Base-by-base conservation (phyloP, 2,329 filamentous ascomycete genomes). In the Teratosphaeria gauchensis region DNA sequence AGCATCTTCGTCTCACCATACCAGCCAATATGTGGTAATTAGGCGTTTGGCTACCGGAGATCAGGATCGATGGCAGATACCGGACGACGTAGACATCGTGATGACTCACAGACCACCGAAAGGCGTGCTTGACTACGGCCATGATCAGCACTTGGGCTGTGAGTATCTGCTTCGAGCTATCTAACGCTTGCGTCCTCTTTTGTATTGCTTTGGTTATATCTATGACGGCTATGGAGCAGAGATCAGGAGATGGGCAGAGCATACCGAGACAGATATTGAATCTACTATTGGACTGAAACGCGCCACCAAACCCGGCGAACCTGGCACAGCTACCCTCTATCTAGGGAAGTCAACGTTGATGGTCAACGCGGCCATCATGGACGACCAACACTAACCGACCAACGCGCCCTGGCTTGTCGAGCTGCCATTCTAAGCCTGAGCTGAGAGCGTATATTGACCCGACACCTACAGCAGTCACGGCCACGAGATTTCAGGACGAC, bases 191-290 rank as follows among this genome's bases (percentile, higher is more conserved):
- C 72, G 71, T 28, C 82, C 82, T 1, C 66, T 67, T 5, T 61
- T 84, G 3, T 79, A 83, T 65, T 83, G 80, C 66, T 84, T 84
- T 59, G 82, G 82, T 0, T 82, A 84, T 61, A 79, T 84, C 19
- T 82, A 84, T 64, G 80, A 83, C 63, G 78, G 74, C 0, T 86
- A 82, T 80, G 84, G 84, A 2, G 78, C 76, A 0, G 79, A 78
- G 56, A 59, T 82, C 2, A 76, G 82, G 0, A 71, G 72, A 1
- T 87, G 84, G 84, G 71, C 75, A 1, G 75, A 76, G 35, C 24
- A 28, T 28, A 33, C 12, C 12, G 52, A 42, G 35, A 42, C 35
- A 2, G 12, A 14, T 16, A 16, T 16, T 42, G 35, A 16, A 5
- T 42, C 12, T 42, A 16, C 35, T 14, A 16, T 42, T 5, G 35